Conservation (phyloP, 1,284 basidiomycete genomes). For the Sporisorium reilianum region DNA sequence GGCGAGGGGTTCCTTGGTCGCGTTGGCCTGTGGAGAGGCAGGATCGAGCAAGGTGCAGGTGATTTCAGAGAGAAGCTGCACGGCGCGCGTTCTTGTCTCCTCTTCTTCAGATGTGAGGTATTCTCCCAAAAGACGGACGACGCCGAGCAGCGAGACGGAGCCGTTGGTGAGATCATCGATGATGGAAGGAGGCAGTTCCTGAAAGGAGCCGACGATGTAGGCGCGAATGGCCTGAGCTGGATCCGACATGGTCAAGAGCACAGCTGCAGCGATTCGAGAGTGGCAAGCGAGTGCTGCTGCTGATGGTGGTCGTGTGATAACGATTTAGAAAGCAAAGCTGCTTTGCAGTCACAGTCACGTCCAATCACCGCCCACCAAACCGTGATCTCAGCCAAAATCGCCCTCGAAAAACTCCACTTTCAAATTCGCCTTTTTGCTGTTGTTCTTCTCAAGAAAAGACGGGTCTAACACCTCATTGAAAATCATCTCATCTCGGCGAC, state of each 20-base stretch:
- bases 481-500: background rate
- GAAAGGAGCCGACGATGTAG: conserved; percentile 53
- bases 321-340: background rate
- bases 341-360: background rate
- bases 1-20: conserved; percentile 72
- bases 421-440: background rate
- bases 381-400: background rate
- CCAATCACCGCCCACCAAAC: background rate
- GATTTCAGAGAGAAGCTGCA: conserved; percentile 66
- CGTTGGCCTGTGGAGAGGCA: conserved; percentile 21
- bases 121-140: conserved; percentile 88
- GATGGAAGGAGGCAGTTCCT: conserved; percentile 51
- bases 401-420: background rate
- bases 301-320: background rate
- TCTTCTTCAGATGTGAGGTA: conserved; percentile 89
- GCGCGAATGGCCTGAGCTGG: conserved; percentile 49
- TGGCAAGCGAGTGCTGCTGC: too few relatives aligned
- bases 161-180: conserved; percentile 42
- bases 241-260: conserved; percentile 46
- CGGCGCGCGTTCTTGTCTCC: conserved; percentile 80
- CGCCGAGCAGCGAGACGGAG: conserved; percentile 74
- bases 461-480: background rate
- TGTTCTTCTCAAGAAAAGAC: background rate
- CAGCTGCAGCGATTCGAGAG: too few relatives aligned
- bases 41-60: conserved; percentile 48